A percentile compares a stretch with the other conserved stretches of the same genome.
These are phyloP conservation scores for Smallanthus sonchifolius DNA, from an alignment of 129 eudicot species.

Conservation along the genomic window DNA sequence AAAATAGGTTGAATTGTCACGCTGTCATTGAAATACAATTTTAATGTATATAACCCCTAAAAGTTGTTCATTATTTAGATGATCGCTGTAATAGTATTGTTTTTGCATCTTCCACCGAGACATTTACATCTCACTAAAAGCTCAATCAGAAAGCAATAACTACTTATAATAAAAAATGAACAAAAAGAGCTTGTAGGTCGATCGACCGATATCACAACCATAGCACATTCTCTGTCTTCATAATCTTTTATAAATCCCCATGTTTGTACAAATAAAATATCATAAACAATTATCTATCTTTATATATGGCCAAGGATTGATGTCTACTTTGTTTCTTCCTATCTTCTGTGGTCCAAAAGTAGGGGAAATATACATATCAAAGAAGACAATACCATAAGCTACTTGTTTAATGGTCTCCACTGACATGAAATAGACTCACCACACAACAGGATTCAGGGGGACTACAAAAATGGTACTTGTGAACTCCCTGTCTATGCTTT, in stretches of 20 bases:
- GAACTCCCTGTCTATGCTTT: constrained; percentile 32
- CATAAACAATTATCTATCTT: background rate
- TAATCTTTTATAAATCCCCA: background rate
- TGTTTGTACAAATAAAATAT: background rate
- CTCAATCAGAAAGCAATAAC: background rate
- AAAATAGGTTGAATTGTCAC: too few relatives aligned
- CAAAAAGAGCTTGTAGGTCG: background rate
- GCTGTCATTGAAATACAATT: background rate
- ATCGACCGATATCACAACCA: background rate
- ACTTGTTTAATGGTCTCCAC: constrained; percentile 55
- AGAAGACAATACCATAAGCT: constrained; percentile 63
- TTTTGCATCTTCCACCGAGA: background rate
- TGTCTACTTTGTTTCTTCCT: constrained; percentile 23
- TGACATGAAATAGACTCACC: constrained; percentile 27
- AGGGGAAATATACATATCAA: constrained; percentile 42
- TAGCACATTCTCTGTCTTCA: background rate
- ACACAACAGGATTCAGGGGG: constrained; percentile 34
- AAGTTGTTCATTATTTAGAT: background rate
- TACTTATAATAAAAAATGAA: background rate
- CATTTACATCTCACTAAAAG: background rate
- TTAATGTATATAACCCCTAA: background rate
- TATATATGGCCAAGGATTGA: constrained; percentile 12
- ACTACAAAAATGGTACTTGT: constrained; percentile 33
- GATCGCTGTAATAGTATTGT: background rate
- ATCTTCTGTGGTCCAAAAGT: constrained; percentile 56